Base-by-base conservation (phyloP, 139 green algal species). In the Pedinophyceae sp. region DNA sequence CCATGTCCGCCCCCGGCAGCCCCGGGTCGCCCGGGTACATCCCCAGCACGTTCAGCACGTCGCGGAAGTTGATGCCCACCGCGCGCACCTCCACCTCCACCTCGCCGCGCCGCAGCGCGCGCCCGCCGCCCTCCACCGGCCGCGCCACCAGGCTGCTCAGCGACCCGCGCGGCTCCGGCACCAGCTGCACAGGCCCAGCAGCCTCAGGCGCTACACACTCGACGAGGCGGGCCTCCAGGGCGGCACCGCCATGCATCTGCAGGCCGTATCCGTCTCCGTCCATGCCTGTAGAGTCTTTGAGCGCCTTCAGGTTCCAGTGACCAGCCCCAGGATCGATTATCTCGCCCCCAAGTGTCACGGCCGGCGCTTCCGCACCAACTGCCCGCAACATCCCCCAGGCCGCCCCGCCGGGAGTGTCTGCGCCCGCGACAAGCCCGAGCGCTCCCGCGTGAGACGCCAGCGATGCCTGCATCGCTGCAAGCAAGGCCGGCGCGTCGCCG, bases 51-150 rank as follows among this genome's bases (percentile, higher is more conserved):
- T 82, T 81, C 22, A 84, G 69, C 64, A 84, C 70, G 29, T 84
- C 76, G n/a, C 76, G 58, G 76, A 82, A 84, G 70, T 84, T 84
- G 61, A 84, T 55, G 27, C 76, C 76, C 10, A 84, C 76, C 0
- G 76, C 74, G 27, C 60, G 55, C 23, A 84, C 73, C 7, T 50
- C 50, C 47, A 38, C 29, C 15, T 26, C n/a, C n/a, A n/a, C n/a
- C n/a, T n/a, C n/a, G 24, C 58, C 66, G 20, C 28, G 34, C 3
- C 18, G 5, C 48, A 46, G 46, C 25, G 39, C 41, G 23, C 60
- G 39, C 27, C 3, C 51, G 30, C 48, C 23, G 0, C 50, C 30
- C n/a, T 30, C 24, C 53, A 75, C 23, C 1, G 60, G 59, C 59
- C 57, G 23, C 0, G 65, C 55, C 27, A 68, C 52, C 27, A 83